Base-by-base conservation (phyloP, 75 land plant species). In the Cupressus sempervirens region DNA sequence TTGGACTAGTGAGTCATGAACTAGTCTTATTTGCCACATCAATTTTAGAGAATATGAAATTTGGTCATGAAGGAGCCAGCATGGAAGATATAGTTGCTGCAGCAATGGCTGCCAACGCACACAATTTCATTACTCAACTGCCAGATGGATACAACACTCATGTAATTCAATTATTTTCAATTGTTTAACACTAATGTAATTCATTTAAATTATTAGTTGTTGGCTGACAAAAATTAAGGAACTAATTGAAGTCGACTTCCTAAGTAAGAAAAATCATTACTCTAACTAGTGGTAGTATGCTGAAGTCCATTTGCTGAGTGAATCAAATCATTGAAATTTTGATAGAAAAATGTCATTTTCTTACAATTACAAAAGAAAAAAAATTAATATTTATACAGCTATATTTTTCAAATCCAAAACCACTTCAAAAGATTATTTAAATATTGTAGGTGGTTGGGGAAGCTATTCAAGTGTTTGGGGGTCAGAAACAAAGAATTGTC, bases 1-100 rank as follows among this genome's bases (percentile, higher is more conserved):
- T 95, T 88, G 97, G 97, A 30, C 90, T 95, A 26, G 96, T 95
- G 16, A 92, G 95, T 81, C 96, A 95, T 85, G 96, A 95, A 30
- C 95, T 91, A 50, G 95, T 92, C 12, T 82, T 95, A 50, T 95
- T 95, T 86, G 95, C 95, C 48, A 92, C 97, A 0, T 91, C 93
- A 16, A 90, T 95, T 34, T 85, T 80, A 83, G 92, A 95, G 84
- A 95, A 95, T 62, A 95, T 95, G 7, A 48, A 85, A 86, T 87
- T 92, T 87, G 97, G 95, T 75, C 93, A 95, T 83, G 88, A 89
- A 29, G 93, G 88, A 16, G 95, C 97, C 1, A 89, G 89, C 67
- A 90, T 88, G 90, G 92, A 93, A 36, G 95, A 95, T 76, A 68
- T 95, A 34, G 79, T 82, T 13, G 89, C 89, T 35, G 92, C 97